Evolutionary conservation across 208 protist genomes (phyloP).

Genomic region (Crithidia sp.): DNA sequence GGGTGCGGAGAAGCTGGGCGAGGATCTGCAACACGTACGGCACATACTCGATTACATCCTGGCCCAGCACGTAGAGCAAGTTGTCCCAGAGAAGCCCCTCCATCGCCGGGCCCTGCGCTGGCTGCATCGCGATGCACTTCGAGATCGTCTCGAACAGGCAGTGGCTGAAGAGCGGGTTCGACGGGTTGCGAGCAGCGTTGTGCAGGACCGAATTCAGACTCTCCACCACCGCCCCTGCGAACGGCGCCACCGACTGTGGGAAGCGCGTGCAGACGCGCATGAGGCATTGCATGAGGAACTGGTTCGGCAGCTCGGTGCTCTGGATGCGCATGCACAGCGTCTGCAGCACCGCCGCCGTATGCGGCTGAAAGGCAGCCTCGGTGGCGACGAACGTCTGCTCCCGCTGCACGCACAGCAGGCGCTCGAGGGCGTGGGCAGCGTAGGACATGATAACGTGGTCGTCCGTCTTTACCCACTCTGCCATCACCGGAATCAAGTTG

Average conservation of each 20-base stretch:
- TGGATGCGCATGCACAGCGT: constrained; percentile 86
- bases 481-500: constrained; percentile 71
- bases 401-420: constrained; percentile 78
- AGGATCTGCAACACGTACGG: constrained; percentile 97
- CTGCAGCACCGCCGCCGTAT: constrained; percentile 69
- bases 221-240: constrained; percentile 64
- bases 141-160: constrained; percentile 97
- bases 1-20: constrained; percentile 92
- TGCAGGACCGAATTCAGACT: constrained; percentile 52
- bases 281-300: constrained; percentile 94
- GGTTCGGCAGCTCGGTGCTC: constrained; percentile 62
- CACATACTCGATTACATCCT: constrained; percentile 95
- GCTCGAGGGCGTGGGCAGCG: constrained; percentile 92
- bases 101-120: constrained; percentile 53
- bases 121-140: constrained; percentile 79
- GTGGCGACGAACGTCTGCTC: constrained; percentile 39
- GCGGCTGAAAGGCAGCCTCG: constrained; percentile 47
- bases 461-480: constrained; percentile 63
- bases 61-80: constrained; percentile 86
- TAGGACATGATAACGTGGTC: constrained; percentile 94
- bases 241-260: constrained; percentile 50
- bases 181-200: constrained; percentile 88
- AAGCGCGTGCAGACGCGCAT: constrained; percentile 73
- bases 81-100: constrained; percentile 88
- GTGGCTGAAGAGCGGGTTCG: constrained; percentile 96